Evolutionary conservation across 2,329 filamentous ascomycete species (phyloP), one percentile per base, ranked within the genome.

Genomic region (Beauveria scarabaeidicola): DNA sequence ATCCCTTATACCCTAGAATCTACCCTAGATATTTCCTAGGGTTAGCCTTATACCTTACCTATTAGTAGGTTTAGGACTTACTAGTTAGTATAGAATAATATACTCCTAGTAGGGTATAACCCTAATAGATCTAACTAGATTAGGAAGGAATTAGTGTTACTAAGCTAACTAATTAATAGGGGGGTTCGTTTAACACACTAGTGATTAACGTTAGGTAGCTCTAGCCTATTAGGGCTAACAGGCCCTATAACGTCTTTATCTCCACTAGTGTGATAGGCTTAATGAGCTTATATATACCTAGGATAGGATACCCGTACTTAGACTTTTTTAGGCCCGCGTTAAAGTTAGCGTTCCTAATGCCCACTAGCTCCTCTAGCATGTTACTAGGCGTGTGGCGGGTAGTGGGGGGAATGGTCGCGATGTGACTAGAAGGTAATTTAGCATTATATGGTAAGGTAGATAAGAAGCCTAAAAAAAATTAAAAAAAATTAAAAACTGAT

Each of bases 321-420:
- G 66, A 68, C 44, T 63, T 40, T 25, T 69, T 69, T 3, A 58
- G 53, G 0, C 69, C 66, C 11, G 65, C 64, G 40, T 70, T 70
- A 60, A 69, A 70, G 27, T 70, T 66, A 15, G 61, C 52, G 40
- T 70, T 70, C 38, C 67, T 67, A 10, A 69, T 64, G 13, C 69
- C 69, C 21, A 61, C 50, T 2, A 63, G 64, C 32, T 64, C 60
- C 2, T 61, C 57, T 4, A 63, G 64, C n/a, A 65, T 62, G 6
- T 53, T 48, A 11, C 63, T 63, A 0, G 64, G 62, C 2, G 62
- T 63, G 47, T 38, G 62, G n/a, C 63, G 61, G 21, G 61, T 27
- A 5, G 38, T 21, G 15, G 52, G 7, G 9, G 61, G 62, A 44
- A 61, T 61, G 5, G 29, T 36, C 3, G 59, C 53, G 23, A 61